Conservation (phyloP, 2,329 filamentous ascomycete species). For the Cytospora piceicola region DNA sequence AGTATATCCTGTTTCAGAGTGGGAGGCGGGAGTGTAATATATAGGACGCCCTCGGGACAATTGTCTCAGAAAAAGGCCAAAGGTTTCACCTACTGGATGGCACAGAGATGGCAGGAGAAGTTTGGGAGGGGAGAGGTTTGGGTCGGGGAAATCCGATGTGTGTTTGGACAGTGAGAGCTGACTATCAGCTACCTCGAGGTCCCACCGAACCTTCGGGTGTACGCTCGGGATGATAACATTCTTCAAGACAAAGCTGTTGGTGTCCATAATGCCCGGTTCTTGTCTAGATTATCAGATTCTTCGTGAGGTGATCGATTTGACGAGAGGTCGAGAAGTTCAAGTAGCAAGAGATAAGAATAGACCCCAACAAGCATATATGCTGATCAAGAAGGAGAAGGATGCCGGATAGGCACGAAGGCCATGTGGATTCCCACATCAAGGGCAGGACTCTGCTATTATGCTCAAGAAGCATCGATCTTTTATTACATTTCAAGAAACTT, state of each 20-base stretch:
- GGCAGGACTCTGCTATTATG: background rate
- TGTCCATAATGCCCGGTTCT: background rate
- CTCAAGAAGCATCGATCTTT: background rate
- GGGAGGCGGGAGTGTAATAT: background rate
- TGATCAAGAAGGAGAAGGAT: background rate
- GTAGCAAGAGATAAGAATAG: background rate
- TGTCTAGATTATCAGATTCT: background rate
- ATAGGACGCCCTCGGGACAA: background rate
- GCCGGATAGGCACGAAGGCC: background rate
- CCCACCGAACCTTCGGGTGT: constrained; percentile 9
- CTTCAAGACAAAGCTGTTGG: background rate
- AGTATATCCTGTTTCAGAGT: background rate
- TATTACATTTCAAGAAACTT: background rate
- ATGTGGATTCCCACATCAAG: background rate
- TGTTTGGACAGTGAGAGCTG: background rate
- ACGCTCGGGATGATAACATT: constrained; percentile 24
- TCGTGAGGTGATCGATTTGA: too few relatives aligned
- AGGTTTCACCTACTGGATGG: constrained; percentile 52
- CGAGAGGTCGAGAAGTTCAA: background rate
- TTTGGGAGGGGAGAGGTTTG: constrained; percentile 25
- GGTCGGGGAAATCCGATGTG: constrained; percentile 8
- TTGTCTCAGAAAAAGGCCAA: too few relatives aligned
- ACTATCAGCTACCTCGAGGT: constrained; percentile 5
- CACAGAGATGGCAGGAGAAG: constrained; percentile 55
- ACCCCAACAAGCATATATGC: background rate